These are phyloP conservation scores for Citrus trifoliata DNA, from an alignment of 345 rosid species.

Conservation along the genomic window DNA sequence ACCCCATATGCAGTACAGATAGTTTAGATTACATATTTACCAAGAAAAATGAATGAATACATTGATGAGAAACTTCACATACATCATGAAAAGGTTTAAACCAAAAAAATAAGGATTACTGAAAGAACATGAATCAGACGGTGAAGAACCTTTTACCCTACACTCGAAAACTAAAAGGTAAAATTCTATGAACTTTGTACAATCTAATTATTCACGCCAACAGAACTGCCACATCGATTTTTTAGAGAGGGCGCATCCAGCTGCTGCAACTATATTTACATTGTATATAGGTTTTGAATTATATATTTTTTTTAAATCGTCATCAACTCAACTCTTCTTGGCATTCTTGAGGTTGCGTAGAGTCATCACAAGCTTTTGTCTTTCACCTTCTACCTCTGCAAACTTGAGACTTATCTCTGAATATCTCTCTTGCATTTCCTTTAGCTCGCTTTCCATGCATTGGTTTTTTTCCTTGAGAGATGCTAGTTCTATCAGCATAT, in stretches of 20 bases:
- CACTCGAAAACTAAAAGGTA: slow-evolving; percentile 15
- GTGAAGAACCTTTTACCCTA: slow-evolving; percentile 13
- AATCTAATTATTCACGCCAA: slow-evolving; percentile 30
- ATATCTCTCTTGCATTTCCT: slow-evolving; percentile 88
- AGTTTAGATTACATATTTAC: background rate
- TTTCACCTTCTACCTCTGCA: slow-evolving; percentile 98
- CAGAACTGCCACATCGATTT: slow-evolving; percentile 9
- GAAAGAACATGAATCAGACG: slow-evolving; percentile 19
- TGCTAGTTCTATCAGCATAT: slow-evolving; percentile 38
- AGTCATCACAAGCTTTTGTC: slow-evolving; percentile 92
- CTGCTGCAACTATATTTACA: slow-evolving; percentile 37
- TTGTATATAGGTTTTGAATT: slow-evolving; percentile 19
- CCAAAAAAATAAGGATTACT: background rate
- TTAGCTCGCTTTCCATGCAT: slow-evolving; percentile 69
- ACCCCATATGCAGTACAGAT: background rate
- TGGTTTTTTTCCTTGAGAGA: slow-evolving; percentile 53
- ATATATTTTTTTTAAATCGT: too few species aligned
- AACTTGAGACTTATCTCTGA: slow-evolving; percentile 87
- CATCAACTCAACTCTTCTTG: slow-evolving; percentile 33
- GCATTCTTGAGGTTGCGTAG: slow-evolving; percentile 69
- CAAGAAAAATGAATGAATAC: slow-evolving; percentile 21
- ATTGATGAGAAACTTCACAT: slow-evolving; percentile 17
- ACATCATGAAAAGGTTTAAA: slow-evolving; percentile 12
- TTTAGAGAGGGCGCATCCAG: slow-evolving; percentile 5
- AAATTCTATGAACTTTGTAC: slow-evolving; percentile 33